Conservation (phyloP, 1,284 basidiomycete species). For the Agroathelia rolfsii region DNA sequence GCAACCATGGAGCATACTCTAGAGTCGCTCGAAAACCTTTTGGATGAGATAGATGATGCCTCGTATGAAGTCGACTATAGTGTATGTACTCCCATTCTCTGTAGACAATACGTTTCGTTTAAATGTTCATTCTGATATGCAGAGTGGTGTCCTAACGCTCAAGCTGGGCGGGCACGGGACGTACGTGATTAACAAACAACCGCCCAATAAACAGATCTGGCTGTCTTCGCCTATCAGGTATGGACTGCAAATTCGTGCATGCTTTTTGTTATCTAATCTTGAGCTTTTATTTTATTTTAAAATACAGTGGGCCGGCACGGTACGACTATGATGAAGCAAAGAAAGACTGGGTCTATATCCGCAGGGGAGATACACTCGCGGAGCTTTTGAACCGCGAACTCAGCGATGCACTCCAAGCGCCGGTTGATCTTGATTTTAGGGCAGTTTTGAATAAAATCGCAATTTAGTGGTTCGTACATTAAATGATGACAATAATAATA, state of each 20-base stretch:
- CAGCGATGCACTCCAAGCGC: conserved; percentile 24
- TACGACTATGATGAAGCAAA: conserved; percentile 62
- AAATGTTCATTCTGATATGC: conserved; percentile 12
- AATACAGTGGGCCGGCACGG: conserved; percentile 73
- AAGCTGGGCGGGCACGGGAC: conserved; percentile 77
- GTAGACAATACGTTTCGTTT: conserved; percentile 7
- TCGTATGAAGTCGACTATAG: conserved; percentile 89
- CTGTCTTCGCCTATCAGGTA: conserved; percentile 83
- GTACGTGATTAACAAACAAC: conserved; percentile 99
- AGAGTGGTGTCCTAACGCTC: conserved; percentile 89
- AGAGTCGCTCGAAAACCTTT: conserved; percentile 67
- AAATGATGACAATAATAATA: no score
- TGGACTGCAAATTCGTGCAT: conserved; percentile 12
- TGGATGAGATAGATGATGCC: conserved; percentile 52
- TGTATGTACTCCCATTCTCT: conserved; percentile 41
- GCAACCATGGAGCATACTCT: conserved; percentile 75
- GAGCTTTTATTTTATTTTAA: conserved; percentile 5
- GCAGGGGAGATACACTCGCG: conserved; percentile 56
- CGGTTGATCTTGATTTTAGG: conserved; percentile 23
- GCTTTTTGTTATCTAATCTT: conserved; percentile 7
- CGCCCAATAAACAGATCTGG: conserved; percentile 99
- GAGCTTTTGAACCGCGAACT: conserved; percentile 65
- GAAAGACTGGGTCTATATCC: conserved; percentile 70
- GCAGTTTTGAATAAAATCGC: conserved; percentile 21
- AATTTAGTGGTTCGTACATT: no score